Conservation (phyloP, 1,284 basidiomycete genomes). For the Anthracocystis setariae region DNA sequence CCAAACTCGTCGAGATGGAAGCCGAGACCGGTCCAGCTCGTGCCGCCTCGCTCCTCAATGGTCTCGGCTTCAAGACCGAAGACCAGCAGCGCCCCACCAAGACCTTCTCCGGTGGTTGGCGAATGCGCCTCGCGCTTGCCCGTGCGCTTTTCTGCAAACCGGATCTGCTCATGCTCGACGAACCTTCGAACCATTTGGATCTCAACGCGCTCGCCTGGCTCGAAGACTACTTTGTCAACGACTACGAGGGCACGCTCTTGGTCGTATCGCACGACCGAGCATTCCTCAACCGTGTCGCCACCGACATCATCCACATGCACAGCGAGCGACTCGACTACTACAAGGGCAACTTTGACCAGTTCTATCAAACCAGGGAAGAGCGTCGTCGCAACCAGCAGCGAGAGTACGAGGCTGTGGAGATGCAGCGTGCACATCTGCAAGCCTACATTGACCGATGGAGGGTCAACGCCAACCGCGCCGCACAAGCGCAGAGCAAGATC, state of each 20-base stretch:
- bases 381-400: slow-evolving; percentile 88
- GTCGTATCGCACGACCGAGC: slow-evolving; percentile 99
- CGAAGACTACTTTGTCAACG: slow-evolving; percentile 75
- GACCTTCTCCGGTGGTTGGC: slow-evolving; percentile 97
- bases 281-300: slow-evolving; percentile 96
- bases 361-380: slow-evolving; percentile 98
- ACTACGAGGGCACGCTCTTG: slow-evolving; percentile 94
- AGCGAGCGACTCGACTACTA: slow-evolving; percentile 94
- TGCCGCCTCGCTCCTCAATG: slow-evolving; percentile 87
- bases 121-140: slow-evolving; percentile 99
- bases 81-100: slow-evolving; percentile 76
- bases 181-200: slow-evolving; percentile 90
- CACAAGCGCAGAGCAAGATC: slow-evolving; percentile 93
- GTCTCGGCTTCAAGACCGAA: slow-evolving; percentile 87
- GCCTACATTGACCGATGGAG: slow-evolving; percentile 79
- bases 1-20: slow-evolving; percentile 93
- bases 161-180: slow-evolving; percentile 63
- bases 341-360: slow-evolving; percentile 97
- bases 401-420: slow-evolving; percentile 83
- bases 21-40: slow-evolving; percentile 94
- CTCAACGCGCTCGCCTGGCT: slow-evolving; percentile 71
- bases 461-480: slow-evolving; percentile 65
- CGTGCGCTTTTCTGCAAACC: slow-evolving; percentile 91
- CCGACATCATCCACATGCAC: slow-evolving; percentile 98
- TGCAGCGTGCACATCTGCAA: slow-evolving; percentile 92